Conservation (phyloP, 129 eudicot species). For the Centella asiatica region DNA sequence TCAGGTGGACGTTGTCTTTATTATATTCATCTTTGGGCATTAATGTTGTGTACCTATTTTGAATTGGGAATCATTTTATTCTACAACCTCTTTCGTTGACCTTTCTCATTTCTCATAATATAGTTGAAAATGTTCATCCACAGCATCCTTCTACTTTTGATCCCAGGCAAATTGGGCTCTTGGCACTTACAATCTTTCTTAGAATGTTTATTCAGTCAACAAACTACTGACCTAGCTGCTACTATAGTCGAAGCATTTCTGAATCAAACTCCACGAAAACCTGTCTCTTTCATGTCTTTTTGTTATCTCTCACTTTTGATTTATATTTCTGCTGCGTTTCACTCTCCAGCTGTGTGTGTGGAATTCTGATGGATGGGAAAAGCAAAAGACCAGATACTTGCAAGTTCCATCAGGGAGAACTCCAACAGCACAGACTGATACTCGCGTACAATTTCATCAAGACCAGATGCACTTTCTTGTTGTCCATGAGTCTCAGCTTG, state of each 20-base stretch:
- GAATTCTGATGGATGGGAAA: slow-evolving; percentile 91
- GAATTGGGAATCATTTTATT: too few relatives aligned
- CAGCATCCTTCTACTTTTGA: too few relatives aligned
- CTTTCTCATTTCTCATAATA: too few relatives aligned
- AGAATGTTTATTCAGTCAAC: too few relatives aligned
- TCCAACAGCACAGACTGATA: slow-evolving; percentile 53
- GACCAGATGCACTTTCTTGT: slow-evolving; percentile 76
- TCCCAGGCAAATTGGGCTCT: too few relatives aligned
- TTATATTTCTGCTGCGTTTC: neutral
- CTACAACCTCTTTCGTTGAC: too few relatives aligned
- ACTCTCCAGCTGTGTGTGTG: slow-evolving; percentile 68
- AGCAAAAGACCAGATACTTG: slow-evolving; percentile 53
- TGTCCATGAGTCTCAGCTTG: slow-evolving; percentile 85
- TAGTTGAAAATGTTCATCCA: neutral
- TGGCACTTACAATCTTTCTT: too few relatives aligned
- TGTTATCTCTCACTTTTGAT: neutral
- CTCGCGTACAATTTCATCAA: slow-evolving; percentile 90
- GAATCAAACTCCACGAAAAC: too few relatives aligned
- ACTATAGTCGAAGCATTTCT: too few relatives aligned
- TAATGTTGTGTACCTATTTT: too few relatives aligned
- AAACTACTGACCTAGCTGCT: too few relatives aligned
- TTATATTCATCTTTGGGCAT: neutral
- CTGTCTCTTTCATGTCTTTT: neutral
- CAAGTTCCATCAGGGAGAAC: slow-evolving; percentile 70
- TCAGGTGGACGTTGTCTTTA: slow-evolving; percentile 42